Base-by-base conservation (phyloP, 2,329 filamentous ascomycete genomes). In the Apiospora marii region DNA sequence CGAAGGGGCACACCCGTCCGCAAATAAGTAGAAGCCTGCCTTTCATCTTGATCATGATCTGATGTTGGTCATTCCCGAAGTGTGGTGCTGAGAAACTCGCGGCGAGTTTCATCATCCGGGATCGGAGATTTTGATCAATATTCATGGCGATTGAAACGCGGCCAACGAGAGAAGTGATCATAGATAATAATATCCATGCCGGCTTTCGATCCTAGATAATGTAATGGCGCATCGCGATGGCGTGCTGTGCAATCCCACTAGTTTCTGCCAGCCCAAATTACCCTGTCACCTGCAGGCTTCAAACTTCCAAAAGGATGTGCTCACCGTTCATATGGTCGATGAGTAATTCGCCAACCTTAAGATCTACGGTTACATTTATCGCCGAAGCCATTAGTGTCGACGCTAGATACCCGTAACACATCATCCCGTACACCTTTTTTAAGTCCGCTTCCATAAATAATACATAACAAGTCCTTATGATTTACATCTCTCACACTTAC, bases 181-280 rank as follows among this genome's bases (percentile, higher is more conserved):
- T 64, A n/a, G 58, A 64, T 64, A 19, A 22, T 64, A 19, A 10
- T n/a, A 30, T 37, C 30, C 14, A 3, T 41, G n/a, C 3, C 19
- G 53, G 34, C 53, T 19, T 34, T 41, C 58, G 34, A 64, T 22
- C 58, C 34, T 34, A 64, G 58, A 41, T 64, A 64, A 64, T 41
- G 58, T 64, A 64, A 64, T 64, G 58, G 34, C 58, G 58, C 58
- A 64, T 41, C 14, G 22, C 34, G 34, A 64, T 64, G 58, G 58
- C 34, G 58, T 64, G 58, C 58, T 41, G 16, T 10, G 30, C 27
- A 22, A 37, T 61, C 30, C 53, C 30, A 37, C 53, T 61, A 61
- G 53, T 16, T 8, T 16, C 30, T 34, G 19, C 16, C 30, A 61
- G 13, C 30, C 53, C 53, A 34, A 30, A 6, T 61, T 1, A 37